Evolutionary conservation across 768 basidiomycete species (phyloP).

Genomic region (Cystofilobasidium bisporidii): DNA sequence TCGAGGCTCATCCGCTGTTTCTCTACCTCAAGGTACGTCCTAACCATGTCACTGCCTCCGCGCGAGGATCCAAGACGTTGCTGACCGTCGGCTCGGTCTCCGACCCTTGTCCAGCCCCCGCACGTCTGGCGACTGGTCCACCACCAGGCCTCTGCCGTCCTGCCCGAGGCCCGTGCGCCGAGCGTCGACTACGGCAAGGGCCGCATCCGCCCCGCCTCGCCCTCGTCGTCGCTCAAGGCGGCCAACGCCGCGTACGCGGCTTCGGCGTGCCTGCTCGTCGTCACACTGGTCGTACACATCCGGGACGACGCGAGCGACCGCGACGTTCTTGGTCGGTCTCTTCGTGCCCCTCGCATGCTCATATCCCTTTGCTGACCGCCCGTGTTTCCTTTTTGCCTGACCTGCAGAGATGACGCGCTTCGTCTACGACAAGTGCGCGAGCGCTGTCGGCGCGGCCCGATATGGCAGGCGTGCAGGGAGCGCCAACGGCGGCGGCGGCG

Average conservation of each 20-base stretch:
- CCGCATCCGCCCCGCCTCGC: constrained; percentile 9
- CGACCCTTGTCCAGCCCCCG: neutral
- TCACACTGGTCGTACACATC: constrained; percentile 73
- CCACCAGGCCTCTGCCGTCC: constrained; percentile 29
- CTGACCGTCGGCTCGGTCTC: too few species aligned
- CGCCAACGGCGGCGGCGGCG: neutral
- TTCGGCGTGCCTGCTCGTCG: constrained; percentile 45
- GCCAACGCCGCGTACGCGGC: constrained; percentile 18
- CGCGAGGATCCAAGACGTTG: too few species aligned
- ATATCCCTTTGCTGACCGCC: neutral
- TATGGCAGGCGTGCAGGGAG: constrained; percentile 8
- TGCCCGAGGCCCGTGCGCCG: constrained; percentile 2
- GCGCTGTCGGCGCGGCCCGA: constrained; percentile 14
- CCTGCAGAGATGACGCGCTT: constrained; percentile 21
- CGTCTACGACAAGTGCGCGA: constrained; percentile 26
- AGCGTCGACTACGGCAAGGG: constrained; percentile 3
- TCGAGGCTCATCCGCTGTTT: constrained; percentile 61
- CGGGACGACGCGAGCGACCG: constrained; percentile 55
- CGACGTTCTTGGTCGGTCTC: constrained; percentile 50
- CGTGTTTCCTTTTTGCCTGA: too few species aligned
- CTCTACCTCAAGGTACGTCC: constrained; percentile 74
- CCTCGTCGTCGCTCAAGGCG: constrained; percentile 14
- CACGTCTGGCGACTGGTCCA: constrained; percentile 29
- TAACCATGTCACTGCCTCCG: too few species aligned
- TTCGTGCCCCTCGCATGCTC: neutral